Percentiles rank a stretch among this genome's conserved stretches.
Evolutionary conservation across 352 stramenopile species (phyloP).

Genomic region (Pythium coloratum): DNA sequence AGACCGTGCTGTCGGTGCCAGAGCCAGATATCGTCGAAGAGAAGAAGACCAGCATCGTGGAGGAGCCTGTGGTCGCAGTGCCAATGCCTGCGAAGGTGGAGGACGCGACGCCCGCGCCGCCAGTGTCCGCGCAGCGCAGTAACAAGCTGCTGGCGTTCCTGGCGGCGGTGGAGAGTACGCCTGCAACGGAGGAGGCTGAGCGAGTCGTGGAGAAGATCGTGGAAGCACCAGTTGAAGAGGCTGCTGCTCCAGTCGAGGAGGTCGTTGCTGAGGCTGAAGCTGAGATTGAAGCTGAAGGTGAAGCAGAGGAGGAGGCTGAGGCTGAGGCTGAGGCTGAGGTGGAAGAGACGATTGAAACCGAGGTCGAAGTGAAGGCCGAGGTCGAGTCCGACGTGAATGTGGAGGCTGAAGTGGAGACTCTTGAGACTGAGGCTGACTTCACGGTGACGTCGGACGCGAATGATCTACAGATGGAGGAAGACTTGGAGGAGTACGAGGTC

Average conservation of each 20-base stretch:
- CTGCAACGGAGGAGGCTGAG: background rate
- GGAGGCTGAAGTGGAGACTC: conserved; percentile 14
- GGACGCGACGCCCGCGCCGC: background rate
- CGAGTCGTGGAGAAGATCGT: background rate
- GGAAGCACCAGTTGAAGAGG: background rate
- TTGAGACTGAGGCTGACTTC: background rate
- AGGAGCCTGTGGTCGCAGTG: background rate
- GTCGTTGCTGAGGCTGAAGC: background rate
- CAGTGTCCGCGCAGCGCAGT: background rate
- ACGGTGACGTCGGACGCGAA: background rate
- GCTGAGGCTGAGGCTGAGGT: background rate
- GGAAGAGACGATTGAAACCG: background rate
- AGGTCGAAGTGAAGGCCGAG: background rate
- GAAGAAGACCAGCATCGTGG: background rate
- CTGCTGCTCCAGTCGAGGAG: background rate
- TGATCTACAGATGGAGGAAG: conserved; percentile 8
- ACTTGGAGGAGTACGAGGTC: conserved; percentile 7
- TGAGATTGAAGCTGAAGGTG: background rate
- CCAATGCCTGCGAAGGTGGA: background rate
- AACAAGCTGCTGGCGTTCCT: conserved; percentile 24
- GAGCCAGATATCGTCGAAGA: background rate
- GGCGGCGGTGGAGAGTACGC: conserved; percentile 7
- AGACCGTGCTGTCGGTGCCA: background rate
- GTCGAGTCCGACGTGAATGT: conserved; percentile 11
- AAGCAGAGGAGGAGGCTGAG: background rate